Evolutionary conservation across 2,329 filamentous ascomycete genomes (phyloP), one percentile per base, ranked within the genome.

Genomic region (Zymoseptoria brevis): DNA sequence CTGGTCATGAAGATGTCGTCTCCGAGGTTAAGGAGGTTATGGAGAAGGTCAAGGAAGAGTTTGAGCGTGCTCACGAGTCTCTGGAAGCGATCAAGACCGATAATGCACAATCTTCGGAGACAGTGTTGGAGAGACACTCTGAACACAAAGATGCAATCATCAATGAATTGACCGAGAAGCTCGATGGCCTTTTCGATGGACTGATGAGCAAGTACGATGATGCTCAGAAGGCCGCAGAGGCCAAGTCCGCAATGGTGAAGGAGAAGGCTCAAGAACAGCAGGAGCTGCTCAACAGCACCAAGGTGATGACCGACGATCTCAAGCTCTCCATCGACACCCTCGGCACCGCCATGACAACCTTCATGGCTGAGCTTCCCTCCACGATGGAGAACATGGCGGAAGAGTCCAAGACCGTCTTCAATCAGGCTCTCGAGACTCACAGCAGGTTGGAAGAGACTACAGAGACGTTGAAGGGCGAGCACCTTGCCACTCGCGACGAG

Each of bases 121-220:
- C 80, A 16, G 69, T 78, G 16, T 72, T 83, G 8, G 79, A 82
- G 63, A 86, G 86, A 71, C 81, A 85, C 35, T 82, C 84, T 21
- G 83, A 86, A 67, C 76, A 78, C 57, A 81, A 81, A 60, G 79
- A 79, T 7, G 77, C 78, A 29, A 78, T 84, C 26, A 75, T 84
- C 24, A 71, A 77, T 13, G 81, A 82, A 26, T 72, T 87, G 22
- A 75, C 76, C 4, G 74, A 76, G 55, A 85, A 84, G 73, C 77
- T 87, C 48, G 84, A 96, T 62, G 88, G 91, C 68, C 91, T 90
- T 71, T 85, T 96, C 66, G 83, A 83, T 60, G 89, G 91, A 64
- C 80, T 99, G 22, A 84, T 96, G 72, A 79, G 82, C 66, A 96
- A 95, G 72, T 95, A 96, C 69, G 92, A 96, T 57, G 90, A 94